Percentiles rank a stretch among this genome's conserved stretches.
These are phyloP conservation scores for Wickerhamiella kurtzmanii DNA, from an alignment of 805 yeast species.

Conservation along the genomic window DNA sequence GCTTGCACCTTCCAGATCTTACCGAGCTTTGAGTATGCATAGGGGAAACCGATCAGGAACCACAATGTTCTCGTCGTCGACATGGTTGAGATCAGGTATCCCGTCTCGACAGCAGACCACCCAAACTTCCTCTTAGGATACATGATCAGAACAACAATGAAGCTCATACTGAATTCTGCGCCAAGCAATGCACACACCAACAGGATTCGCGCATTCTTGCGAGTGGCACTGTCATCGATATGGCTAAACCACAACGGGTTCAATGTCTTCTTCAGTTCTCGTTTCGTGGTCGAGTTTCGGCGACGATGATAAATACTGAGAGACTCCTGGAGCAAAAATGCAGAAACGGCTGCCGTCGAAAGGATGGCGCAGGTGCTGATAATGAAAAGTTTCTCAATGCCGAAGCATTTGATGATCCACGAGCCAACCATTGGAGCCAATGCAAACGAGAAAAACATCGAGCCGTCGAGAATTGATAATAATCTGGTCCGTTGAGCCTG, in stretches of 20 bases:
- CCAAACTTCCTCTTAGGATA: conserved; percentile 22
- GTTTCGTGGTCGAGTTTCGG: conserved; percentile 12
- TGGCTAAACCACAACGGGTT: conserved; percentile 11
- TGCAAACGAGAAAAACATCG: conserved; percentile 16
- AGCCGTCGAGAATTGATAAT: conserved; percentile 16
- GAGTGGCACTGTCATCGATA: conserved; percentile 9
- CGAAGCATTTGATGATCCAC: conserved; percentile 7
- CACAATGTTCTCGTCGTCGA: conserved; percentile 20
- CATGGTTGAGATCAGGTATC: conserved; percentile 22
- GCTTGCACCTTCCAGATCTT: conserved; percentile 11
- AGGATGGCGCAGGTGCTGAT: conserved; percentile 5
- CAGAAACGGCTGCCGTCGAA: conserved; percentile 7
- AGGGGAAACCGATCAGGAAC: conserved; percentile 21
- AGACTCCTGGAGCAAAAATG: conserved; percentile 14
- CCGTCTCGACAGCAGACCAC: conserved; percentile 25
- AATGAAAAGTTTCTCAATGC: conserved; percentile 13
- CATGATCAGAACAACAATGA: conserved; percentile 15
- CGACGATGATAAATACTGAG: conserved; percentile 12
- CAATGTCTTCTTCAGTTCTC: conserved; percentile 5
- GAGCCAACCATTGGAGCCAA: conserved; percentile 19
- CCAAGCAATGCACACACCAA: conserved; percentile 14
- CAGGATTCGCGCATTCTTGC: conserved; percentile 18
- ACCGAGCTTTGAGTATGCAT: conserved; percentile 13
- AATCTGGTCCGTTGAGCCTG: conserved; percentile 14
- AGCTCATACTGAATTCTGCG: conserved; percentile 12